A percentile compares a stretch with the other conserved stretches of the same genome.
phyloP scores from a whole-genome alignment of 345 rosid species.

The Moricandia moricandioides region DNA sequence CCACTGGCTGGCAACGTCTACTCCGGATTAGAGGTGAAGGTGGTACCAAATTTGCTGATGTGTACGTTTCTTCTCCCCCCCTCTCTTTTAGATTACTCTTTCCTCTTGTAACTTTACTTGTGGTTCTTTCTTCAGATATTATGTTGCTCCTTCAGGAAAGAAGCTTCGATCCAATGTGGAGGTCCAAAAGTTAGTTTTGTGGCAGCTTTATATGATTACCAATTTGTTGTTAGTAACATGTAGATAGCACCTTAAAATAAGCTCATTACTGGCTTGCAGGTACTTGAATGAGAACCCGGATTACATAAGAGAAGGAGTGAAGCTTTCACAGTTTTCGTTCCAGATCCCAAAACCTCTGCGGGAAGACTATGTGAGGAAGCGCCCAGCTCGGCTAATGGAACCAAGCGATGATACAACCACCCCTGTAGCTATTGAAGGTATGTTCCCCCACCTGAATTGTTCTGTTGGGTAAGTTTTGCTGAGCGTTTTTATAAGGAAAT shows the following conservation, averaged over 20 bases:
- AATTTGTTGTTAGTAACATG: neutral
- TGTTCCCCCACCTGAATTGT: constrained; percentile 2
- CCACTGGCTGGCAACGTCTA: constrained; percentile 83
- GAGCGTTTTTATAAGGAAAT: neutral
- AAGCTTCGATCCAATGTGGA: constrained; percentile 84
- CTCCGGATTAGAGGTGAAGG: constrained; percentile 81
- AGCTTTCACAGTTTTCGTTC: constrained; percentile 63
- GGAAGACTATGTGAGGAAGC: constrained; percentile 65
- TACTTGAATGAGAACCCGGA: constrained; percentile 61
- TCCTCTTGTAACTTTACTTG: neutral
- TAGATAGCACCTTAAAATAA: neutral
- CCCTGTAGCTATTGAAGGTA: constrained; percentile 50
- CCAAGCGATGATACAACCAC: constrained; percentile 36
- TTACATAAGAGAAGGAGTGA: constrained; percentile 43
- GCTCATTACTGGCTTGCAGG: constrained; percentile 34
- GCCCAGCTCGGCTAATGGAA: constrained; percentile 37
- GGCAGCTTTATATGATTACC: neutral
- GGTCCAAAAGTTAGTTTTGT: constrained; percentile 62
- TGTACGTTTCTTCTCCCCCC: constrained; percentile 49
- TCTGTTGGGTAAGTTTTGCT: neutral
- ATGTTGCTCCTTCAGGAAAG: constrained; percentile 84
- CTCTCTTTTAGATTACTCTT: too few species aligned
- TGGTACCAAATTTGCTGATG: constrained; percentile 83
- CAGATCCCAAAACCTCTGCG: constrained; percentile 72
- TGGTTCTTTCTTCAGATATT: constrained; percentile 52